Base-by-base conservation (phyloP, 768 basidiomycete species). In the Amanita molliuscula region DNA sequence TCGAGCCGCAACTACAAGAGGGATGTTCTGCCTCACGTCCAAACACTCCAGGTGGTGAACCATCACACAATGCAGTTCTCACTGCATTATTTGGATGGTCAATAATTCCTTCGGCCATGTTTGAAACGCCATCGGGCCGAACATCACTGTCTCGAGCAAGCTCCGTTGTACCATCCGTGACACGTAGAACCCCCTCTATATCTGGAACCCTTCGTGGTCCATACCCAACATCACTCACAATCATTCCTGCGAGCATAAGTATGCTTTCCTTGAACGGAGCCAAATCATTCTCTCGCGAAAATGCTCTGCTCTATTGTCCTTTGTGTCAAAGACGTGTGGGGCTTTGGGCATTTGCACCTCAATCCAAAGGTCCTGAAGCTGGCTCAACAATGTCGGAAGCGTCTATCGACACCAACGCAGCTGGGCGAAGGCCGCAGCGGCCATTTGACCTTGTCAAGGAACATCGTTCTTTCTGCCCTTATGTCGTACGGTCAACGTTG, bases 401-500 rank as follows among this genome's bases (percentile, higher is more conserved):
- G 21, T 38, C 44, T 20, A 37, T 55, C 35, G 45, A 55, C 49
- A 53, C 56, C 52, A 50, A 57, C 46, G 38, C 64, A 10, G 44
- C 56, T 20, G 50, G 60, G 8, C 67, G 55, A 54, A 56, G 63
- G 3, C 64, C 65, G 15, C 67, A 66, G 37, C 61, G 86, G 47
- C 76, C 76, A 18, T 79, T 91, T 47, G 88, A 92, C 60, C 59
- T 90, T 33, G 62, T 89, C 42, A 84, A 81, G 58, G 88, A 92
- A 62, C 89, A 91, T 60, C 76, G 88, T 23, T 84, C 85, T 2
- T 88, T 86, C 56, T 91, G 89, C 56, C 88, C 88, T n/a, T 91
- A 88, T 54, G 76, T 87, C 25, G 80, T 83, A 31, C 74, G 76
- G 11, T 85, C 84, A 6, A 87, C 83, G 2, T 58, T 70, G 2